A percentile compares a stretch with the other conserved stretches of the same genome.
These are phyloP conservation scores for Acanthamoeba healyi DNA, from an alignment of 208 protist species.

Conservation along the genomic window DNA sequence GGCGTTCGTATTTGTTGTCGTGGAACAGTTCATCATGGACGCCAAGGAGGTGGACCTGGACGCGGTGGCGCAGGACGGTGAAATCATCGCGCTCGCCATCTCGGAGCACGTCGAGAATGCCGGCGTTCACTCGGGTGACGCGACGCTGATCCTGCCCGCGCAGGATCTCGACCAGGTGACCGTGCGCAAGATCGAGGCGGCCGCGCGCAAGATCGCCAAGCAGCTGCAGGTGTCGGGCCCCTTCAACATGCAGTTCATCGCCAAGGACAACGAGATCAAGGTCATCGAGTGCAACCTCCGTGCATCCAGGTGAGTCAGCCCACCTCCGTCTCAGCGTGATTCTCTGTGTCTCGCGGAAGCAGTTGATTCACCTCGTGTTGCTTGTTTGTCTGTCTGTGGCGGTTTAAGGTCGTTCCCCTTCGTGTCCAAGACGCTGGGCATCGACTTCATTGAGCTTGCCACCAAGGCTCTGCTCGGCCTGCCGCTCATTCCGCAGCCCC, in stretches of 20 bases:
- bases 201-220: neutral
- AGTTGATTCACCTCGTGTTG: too few species aligned
- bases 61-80: constrained; percentile 96
- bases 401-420: constrained; percentile 95
- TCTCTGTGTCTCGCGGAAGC: too few species aligned
- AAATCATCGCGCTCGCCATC: constrained; percentile 95
- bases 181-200: constrained; percentile 86
- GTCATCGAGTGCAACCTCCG: constrained; percentile 98
- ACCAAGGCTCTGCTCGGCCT: constrained; percentile 91
- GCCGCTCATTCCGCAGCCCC: constrained; percentile 66
- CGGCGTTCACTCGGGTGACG: constrained; percentile 91
- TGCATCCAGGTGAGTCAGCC: too few species aligned
- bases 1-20: constrained; percentile 99
- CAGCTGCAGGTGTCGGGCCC: constrained; percentile 65
- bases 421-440: constrained; percentile 95
- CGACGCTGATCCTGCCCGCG: constrained; percentile 88
- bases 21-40: constrained; percentile 97
- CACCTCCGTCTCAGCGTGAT: too few species aligned
- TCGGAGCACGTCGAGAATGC: constrained; percentile 98
- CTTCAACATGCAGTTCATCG: constrained; percentile 97
- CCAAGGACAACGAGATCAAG: constrained; percentile 85
- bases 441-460: too few species aligned
- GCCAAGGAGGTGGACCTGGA: constrained; percentile 99
- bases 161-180: constrained; percentile 95
- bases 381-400: too few species aligned